Percentiles rank a stretch among this genome's conserved stretches.
Evolutionary conservation across 768 basidiomycete genomes (phyloP).

Genomic region (Suillus americanus): DNA sequence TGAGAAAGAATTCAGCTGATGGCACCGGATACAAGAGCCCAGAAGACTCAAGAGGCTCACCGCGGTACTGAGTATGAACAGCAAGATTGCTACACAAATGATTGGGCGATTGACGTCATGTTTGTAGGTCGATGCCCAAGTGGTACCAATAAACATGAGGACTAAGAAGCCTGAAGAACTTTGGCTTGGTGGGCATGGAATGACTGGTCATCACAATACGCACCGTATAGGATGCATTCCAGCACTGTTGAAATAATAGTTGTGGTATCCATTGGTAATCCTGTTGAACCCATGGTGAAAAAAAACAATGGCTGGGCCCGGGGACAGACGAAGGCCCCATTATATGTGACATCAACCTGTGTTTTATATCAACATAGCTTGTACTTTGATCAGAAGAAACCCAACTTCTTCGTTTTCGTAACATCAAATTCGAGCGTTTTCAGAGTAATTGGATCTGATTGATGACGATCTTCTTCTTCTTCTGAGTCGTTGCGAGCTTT

Average conservation of each 20-base stretch:
- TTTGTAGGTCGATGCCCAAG: constrained; percentile 15
- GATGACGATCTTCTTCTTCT: too few relatives aligned
- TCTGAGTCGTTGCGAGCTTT: too few relatives aligned
- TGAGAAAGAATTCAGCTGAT: background rate
- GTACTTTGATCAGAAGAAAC: too few relatives aligned
- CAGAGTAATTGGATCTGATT: too few relatives aligned
- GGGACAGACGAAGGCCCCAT: too few relatives aligned
- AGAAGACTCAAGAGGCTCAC: constrained; percentile 15
- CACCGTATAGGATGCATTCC: constrained; percentile 27
- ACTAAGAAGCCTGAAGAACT: background rate
- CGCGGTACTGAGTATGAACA: constrained; percentile 22
- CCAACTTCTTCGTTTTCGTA: too few relatives aligned
- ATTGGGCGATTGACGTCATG: constrained; percentile 11
- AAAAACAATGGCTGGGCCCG: too few relatives aligned
- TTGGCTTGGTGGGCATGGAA: background rate
- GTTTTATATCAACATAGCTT: too few relatives aligned
- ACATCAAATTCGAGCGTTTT: too few relatives aligned
- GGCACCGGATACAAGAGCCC: background rate
- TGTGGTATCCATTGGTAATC: too few relatives aligned
- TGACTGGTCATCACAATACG: background rate
- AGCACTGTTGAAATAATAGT: constrained; percentile 2
- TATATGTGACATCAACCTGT: background rate
- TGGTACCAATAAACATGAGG: constrained; percentile 8
- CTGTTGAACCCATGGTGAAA: too few relatives aligned
- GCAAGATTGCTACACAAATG: constrained; percentile 14